Percentiles rank a stretch among this genome's conserved stretches.
Evolutionary conservation across 1,284 basidiomycete species (phyloP).

Genomic region (Papiliotrema fonsecae): DNA sequence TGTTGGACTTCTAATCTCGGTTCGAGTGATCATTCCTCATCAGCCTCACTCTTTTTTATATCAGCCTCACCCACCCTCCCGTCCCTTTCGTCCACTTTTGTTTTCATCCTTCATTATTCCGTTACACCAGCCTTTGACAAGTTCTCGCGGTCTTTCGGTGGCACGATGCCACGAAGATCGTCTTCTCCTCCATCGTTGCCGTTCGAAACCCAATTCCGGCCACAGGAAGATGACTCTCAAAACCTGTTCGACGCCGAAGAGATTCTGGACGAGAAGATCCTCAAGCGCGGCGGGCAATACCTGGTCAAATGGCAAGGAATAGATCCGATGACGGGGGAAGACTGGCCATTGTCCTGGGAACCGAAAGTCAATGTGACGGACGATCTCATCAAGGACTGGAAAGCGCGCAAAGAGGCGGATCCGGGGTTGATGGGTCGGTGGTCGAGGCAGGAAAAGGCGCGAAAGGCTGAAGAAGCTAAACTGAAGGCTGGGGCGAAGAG

Average conservation of each 20-base stretch:
- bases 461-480: background rate
- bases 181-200: background rate
- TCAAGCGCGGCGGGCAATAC: conserved; percentile 11
- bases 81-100: background rate
- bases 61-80: background rate
- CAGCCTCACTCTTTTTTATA: background rate
- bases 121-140: background rate
- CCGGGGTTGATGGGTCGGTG: conserved; percentile 13
- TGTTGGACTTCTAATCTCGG: background rate
- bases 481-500: background rate
- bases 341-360: conserved; percentile 34
- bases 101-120: background rate
- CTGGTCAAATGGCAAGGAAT: conserved; percentile 34
- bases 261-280: conserved; percentile 24
- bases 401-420: conserved; percentile 15
- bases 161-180: background rate
- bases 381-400: conserved; percentile 28
- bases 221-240: conserved; percentile 11
- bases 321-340: conserved; percentile 24
- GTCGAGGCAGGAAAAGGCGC: background rate
- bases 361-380: conserved; percentile 16
- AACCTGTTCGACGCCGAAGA: conserved; percentile 17
- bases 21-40: background rate
- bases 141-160: background rate
- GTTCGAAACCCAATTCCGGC: conserved; percentile 10